A percentile compares a stretch with the other conserved stretches of the same genome.
phyloP scores from a whole-genome alignment of 2,329 filamentous ascomycete genomes.

The Scedosporium boydii region DNA sequence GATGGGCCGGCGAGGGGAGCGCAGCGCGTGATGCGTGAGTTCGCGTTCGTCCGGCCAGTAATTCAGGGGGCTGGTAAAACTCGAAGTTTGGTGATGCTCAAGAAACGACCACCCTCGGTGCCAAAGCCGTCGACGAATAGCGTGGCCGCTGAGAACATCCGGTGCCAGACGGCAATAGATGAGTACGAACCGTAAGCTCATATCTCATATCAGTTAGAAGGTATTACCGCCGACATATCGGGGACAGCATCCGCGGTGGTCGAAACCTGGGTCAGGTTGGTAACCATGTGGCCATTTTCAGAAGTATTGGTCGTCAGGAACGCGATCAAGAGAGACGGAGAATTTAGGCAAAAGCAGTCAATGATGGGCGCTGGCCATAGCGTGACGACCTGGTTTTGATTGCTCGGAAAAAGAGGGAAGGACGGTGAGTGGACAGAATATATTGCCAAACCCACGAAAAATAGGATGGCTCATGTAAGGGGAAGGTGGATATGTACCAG shows the following conservation, averaged over 20 bases:
- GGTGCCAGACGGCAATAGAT: background rate
- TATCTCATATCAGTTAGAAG: too few relatives aligned
- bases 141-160: background rate
- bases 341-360: conserved; percentile 7
- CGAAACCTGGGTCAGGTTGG: background rate
- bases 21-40: background rate
- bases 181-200: background rate
- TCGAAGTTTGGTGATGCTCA: background rate
- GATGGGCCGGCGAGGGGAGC: background rate
- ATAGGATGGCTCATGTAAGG: background rate
- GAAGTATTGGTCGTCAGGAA: background rate
- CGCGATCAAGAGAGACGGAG: background rate
- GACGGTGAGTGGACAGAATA: background rate
- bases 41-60: background rate
- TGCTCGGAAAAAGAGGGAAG: background rate
- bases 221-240: background rate
- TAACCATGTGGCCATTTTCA: background rate
- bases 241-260: background rate
- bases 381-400: conserved; percentile 2
- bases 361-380: background rate
- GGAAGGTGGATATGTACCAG: background rate
- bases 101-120: background rate
- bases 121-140: background rate
- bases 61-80: background rate
- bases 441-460: background rate